Evolutionary conservation across 768 basidiomycete genomes (phyloP), one percentile per base, ranked within the genome.

Genomic region (Collybia sordida): DNA sequence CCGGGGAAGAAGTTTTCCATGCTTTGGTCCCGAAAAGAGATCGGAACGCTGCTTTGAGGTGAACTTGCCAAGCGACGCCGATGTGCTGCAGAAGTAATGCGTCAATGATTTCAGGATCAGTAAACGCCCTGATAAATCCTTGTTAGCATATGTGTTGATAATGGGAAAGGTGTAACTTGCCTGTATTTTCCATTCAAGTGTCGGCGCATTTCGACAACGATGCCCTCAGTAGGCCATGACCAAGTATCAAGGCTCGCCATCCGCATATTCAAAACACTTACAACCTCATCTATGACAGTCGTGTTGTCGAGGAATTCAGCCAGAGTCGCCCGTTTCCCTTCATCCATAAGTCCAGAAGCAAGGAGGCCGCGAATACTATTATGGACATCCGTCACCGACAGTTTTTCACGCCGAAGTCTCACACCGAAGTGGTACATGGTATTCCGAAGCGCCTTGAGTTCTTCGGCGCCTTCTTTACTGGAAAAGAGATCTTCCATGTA

Each of bases 181-280:
- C 70, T 63, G 50, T 77, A 78, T 61, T 77, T 78, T 1, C 78
- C 78, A 51, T 74, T 75, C 25, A 79, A 61, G 63, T 73, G 71
- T 4, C 77, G 65, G 12, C 77, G 67, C 66, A 77, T 74, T 44
- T 79, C 74, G 5, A 78, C 63, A 21, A 54, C 43, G 18, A 73
- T 62, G 1, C 77, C 77, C 22, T 72, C 66, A 2, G 53, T 53
- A 3, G 75, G 74, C 77, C 77, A 79, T 1, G 67, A 53, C 77
- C 78, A 78, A 3, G 64, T 51, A 3, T 70, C 66, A 8, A 78
- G 50, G 45, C 64, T 64, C 2, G 70, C 65, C 40, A 78, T 60
- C 1, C 74, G 72, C 77, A 79, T 77, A 24, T 65, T 75, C 36
- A 78, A 52, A 1, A 78, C 74, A 37, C 69, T 77, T 2, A 73